Conservation (phyloP, 2,329 filamentous ascomycete genomes). For the Arthrinium phaeospermum region DNA sequence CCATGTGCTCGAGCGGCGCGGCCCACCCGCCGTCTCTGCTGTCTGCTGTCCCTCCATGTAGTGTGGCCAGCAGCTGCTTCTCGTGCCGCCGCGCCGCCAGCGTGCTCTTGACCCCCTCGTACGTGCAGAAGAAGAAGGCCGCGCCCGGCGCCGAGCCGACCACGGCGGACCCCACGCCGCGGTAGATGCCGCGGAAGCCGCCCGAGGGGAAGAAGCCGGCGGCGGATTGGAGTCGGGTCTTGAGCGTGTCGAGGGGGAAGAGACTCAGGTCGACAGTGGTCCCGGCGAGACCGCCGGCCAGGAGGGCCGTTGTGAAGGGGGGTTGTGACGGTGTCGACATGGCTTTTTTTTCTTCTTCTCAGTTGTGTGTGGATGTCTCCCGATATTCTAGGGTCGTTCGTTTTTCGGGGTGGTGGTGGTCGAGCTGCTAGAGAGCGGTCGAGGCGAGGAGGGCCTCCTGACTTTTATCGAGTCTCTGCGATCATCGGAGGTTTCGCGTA, state of each 20-base stretch:
- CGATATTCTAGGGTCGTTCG: not conserved
- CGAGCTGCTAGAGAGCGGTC: not conserved
- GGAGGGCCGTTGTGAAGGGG: slow-evolving; percentile 65
- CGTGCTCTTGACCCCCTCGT: slow-evolving; percentile 74
- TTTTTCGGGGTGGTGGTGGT: not conserved
- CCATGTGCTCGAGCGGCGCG: slow-evolving; percentile 70
- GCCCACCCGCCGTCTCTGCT: slow-evolving; percentile 22
- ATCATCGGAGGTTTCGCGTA: not conserved
- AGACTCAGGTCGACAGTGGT: slow-evolving; percentile 96
- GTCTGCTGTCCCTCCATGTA: not conserved
- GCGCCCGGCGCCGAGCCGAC: slow-evolving; percentile 93
- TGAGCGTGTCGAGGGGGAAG: slow-evolving; percentile 97
- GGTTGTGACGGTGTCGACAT: slow-evolving; percentile 34
- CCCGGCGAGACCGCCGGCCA: slow-evolving; percentile 89
- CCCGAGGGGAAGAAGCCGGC: slow-evolving; percentile 80
- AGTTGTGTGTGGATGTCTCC: not conserved
- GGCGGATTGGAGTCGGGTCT: slow-evolving; percentile 91
- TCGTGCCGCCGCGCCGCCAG: slow-evolving; percentile 44
- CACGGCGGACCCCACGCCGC: slow-evolving; percentile 86
- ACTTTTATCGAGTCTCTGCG: slow-evolving; percentile 15
- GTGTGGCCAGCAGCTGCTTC: slow-evolving; percentile 27
- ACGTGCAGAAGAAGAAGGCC: slow-evolving; percentile 96
- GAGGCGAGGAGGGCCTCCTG: slow-evolving; percentile 8
- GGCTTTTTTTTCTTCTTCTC: not conserved
- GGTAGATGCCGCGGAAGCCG: slow-evolving; percentile 91